Evolutionary conservation across 176 grass and related monocot genomes (phyloP).

Genomic region (Panicum miliaceum): DNA sequence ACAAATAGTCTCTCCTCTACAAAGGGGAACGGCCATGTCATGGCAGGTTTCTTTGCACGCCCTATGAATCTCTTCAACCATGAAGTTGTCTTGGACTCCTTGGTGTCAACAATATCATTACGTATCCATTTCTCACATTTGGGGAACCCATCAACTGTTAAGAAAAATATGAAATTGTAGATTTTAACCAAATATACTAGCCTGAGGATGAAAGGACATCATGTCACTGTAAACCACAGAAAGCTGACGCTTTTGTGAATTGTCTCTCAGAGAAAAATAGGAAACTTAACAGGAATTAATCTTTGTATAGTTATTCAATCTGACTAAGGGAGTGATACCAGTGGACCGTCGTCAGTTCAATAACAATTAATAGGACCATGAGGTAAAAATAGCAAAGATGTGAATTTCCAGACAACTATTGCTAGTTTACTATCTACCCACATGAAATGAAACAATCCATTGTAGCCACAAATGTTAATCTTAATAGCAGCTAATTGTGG

Average conservation of each 20-base stretch:
- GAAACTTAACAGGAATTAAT: neutral
- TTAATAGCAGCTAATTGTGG: neutral
- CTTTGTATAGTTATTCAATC: neutral
- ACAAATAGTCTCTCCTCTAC: constrained; percentile 92
- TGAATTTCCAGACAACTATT: neutral
- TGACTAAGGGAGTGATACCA: neutral
- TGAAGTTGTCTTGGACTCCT: constrained; percentile 92
- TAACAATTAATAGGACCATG: neutral
- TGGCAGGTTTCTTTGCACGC: constrained; percentile 92
- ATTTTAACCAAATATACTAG: constrained; percentile 59
- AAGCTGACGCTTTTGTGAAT: neutral
- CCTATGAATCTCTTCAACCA: constrained; percentile 98
- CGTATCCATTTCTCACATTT: constrained; percentile 99
- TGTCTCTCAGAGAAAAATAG: constrained; percentile 6
- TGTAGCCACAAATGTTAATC: neutral
- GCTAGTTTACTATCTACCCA: neutral
- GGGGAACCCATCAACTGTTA: constrained; percentile 87
- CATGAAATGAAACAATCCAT: neutral
- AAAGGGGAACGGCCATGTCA: constrained; percentile 96
- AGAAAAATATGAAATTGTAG: constrained; percentile 52
- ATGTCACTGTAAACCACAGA: constrained; percentile 36
- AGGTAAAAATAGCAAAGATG: neutral
- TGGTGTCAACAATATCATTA: constrained; percentile 70
- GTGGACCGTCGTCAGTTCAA: neutral
- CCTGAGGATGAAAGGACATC: constrained; percentile 43